These are phyloP conservation scores for Populus pruinosa DNA, from an alignment of 345 rosid species.

Conservation along the genomic window DNA sequence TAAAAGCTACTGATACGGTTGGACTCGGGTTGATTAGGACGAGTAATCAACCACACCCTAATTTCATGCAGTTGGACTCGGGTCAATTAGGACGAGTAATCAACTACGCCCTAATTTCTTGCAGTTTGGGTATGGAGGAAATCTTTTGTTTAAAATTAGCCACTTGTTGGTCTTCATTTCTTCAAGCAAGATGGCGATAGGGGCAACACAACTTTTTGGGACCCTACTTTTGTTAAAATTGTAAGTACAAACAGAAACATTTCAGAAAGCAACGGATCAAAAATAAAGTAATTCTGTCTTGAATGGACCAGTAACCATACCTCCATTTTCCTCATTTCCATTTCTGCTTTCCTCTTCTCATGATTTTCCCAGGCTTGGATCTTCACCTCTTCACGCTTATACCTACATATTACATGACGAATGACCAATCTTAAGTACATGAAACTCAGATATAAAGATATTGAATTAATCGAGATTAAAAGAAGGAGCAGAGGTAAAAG, in stretches of 20 bases:
- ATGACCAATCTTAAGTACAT: not conserved
- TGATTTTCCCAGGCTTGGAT: conserved; percentile 97
- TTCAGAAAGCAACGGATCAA: conserved; percentile 4
- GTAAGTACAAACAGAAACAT: not conserved
- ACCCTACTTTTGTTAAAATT: not conserved
- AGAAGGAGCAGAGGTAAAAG: not conserved
- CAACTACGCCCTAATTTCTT: not conserved
- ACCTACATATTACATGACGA: conserved; percentile 39
- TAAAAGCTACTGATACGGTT: not conserved
- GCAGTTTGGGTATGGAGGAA: not conserved
- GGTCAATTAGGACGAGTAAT: not conserved
- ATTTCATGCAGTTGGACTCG: not conserved
- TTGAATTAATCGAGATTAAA: not conserved
- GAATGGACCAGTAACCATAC: conserved; percentile 27
- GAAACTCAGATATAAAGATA: not conserved
- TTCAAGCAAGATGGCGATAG: not conserved
- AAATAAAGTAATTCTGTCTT: not conserved
- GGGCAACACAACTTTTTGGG: not conserved
- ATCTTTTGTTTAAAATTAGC: not conserved
- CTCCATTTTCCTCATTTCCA: conserved; percentile 92
- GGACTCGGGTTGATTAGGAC: not conserved
- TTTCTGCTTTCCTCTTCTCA: conserved; percentile 89
- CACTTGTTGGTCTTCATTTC: conserved; percentile 5
- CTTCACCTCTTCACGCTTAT: conserved; percentile 88
- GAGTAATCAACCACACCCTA: not conserved